Evolutionary conservation across 192 early-diverging fungal species (phyloP).

Genomic region (Gamsiella multidivaricata): DNA sequence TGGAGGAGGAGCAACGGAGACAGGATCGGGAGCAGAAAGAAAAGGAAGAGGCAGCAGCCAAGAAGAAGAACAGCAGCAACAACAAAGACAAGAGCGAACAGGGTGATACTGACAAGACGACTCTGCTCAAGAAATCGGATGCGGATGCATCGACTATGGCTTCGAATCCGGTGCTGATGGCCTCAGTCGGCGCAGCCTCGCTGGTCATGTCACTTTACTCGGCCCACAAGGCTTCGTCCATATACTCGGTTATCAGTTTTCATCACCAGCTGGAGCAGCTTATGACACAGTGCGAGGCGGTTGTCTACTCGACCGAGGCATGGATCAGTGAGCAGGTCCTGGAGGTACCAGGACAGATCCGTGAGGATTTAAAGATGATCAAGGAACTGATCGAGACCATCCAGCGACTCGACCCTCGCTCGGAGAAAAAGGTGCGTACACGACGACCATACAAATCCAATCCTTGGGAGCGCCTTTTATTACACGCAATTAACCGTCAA

Average conservation of each 20-base stretch:
- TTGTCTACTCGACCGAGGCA: constrained; percentile 56
- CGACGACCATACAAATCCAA: too few relatives aligned
- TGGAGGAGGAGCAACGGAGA: constrained; percentile 34
- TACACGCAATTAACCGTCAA: not conserved
- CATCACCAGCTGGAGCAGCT: constrained; percentile 61
- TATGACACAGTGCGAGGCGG: constrained; percentile 51
- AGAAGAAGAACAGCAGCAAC: constrained; percentile 5
- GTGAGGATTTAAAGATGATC: constrained; percentile 46
- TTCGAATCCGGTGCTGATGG: constrained; percentile 13
- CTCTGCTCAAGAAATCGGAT: constrained; percentile 5
- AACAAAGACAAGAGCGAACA: constrained; percentile 13
- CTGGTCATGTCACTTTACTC: constrained; percentile 59
- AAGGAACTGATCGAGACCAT: constrained; percentile 55
- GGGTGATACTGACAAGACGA: not conserved
- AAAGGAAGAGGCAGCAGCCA: constrained; percentile 7
- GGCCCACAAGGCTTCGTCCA: constrained; percentile 56
- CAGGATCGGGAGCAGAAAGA: constrained; percentile 2
- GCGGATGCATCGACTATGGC: not conserved
- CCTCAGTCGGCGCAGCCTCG: constrained; percentile 51
- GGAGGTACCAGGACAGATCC: constrained; percentile 53
- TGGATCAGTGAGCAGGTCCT: constrained; percentile 61
- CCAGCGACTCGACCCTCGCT: constrained; percentile 56
- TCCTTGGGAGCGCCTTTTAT: too few relatives aligned
- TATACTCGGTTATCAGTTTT: constrained; percentile 57
- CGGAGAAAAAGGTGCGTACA: constrained; percentile 53